These are phyloP conservation scores for Pleurotus citrinopileatus DNA, from an alignment of 768 basidiomycete species.

Conservation along the genomic window DNA sequence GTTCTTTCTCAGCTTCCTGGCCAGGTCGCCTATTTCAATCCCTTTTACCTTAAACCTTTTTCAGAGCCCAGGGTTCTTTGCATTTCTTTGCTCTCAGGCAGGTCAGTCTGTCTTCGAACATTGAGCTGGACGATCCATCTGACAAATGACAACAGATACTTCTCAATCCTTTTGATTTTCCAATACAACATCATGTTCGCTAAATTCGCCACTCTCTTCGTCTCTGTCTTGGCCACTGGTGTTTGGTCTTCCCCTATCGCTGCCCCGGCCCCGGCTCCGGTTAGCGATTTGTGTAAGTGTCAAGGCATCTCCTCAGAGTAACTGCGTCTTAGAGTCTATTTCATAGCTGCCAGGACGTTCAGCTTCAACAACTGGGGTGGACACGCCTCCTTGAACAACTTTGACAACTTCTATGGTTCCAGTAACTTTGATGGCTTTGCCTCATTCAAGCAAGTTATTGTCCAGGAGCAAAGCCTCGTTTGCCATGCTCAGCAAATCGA, in stretches of 20 bases:
- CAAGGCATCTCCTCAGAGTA: neutral
- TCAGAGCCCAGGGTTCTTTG: slow-evolving; percentile 26
- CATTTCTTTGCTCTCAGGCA: slow-evolving; percentile 21
- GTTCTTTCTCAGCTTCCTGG: slow-evolving; percentile 24
- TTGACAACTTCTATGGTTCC: slow-evolving; percentile 45
- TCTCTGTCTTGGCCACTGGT: slow-evolving; percentile 27
- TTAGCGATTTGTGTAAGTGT: slow-evolving; percentile 23
- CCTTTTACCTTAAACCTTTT: slow-evolving; percentile 26
- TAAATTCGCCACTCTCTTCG: slow-evolving; percentile 31
- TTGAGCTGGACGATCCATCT: too few relatives aligned
- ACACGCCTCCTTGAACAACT: slow-evolving; percentile 30
- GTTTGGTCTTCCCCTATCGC: slow-evolving; percentile 26
- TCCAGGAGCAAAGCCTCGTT: slow-evolving; percentile 32
- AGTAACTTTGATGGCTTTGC: slow-evolving; percentile 38
- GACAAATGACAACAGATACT: too few relatives aligned
- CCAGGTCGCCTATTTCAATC: slow-evolving; percentile 38
- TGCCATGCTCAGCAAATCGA: slow-evolving; percentile 34
- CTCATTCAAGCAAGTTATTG: slow-evolving; percentile 29
- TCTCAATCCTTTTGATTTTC: slow-evolving; percentile 15
- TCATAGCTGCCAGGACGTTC: slow-evolving; percentile 14
- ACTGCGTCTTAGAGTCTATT: neutral
- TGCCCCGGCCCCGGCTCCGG: slow-evolving; percentile 22
- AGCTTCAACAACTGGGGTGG: slow-evolving; percentile 39
- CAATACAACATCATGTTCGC: slow-evolving; percentile 31
- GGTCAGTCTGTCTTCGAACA: neutral